phyloP scores from a whole-genome alignment of 495 filamentous ascomycete genomes.

The Trichoderma gamsii region DNA sequence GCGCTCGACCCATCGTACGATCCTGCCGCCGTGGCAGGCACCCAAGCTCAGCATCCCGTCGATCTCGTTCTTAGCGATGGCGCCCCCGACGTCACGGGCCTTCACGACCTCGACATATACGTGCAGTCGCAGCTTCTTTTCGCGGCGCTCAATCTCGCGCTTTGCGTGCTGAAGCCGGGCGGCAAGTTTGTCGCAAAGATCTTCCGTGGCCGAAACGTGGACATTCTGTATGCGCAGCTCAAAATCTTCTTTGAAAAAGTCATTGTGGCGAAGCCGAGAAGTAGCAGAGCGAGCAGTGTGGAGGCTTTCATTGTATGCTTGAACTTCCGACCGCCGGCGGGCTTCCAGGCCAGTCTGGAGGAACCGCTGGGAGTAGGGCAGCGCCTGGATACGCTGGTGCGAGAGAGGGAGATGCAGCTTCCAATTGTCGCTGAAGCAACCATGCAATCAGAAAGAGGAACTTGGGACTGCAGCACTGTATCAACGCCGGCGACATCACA shows the following conservation, averaged over 20 bases:
- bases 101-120: constrained; percentile 97
- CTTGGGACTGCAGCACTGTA: constrained; percentile 32
- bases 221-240: constrained; percentile 85
- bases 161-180: constrained; percentile 84
- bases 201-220: constrained; percentile 88
- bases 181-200: constrained; percentile 98
- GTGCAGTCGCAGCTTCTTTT: constrained; percentile 93
- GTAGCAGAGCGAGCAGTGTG: constrained; percentile 85
- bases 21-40: constrained; percentile 32
- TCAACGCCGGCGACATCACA: constrained; percentile 17
- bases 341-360: constrained; percentile 61
- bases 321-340: constrained; percentile 62
- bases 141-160: constrained; percentile 83
- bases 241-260: constrained; percentile 85
- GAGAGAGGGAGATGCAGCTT: constrained; percentile 27
- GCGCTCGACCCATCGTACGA: constrained; percentile 75
- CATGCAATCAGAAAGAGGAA: constrained; percentile 36
- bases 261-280: constrained; percentile 85
- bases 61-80: constrained; percentile 93
- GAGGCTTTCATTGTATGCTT: constrained; percentile 96
- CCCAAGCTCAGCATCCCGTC: constrained; percentile 60
- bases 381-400: constrained; percentile 41
- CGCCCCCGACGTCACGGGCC: constrained; percentile 90
- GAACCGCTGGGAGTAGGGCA: constrained; percentile 57
- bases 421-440: constrained; percentile 33